Evolutionary conservation across 176 grass and related monocot genomes (phyloP), one percentile per base, ranked within the genome.

Genomic region (Rhynchospora breviuscula): DNA sequence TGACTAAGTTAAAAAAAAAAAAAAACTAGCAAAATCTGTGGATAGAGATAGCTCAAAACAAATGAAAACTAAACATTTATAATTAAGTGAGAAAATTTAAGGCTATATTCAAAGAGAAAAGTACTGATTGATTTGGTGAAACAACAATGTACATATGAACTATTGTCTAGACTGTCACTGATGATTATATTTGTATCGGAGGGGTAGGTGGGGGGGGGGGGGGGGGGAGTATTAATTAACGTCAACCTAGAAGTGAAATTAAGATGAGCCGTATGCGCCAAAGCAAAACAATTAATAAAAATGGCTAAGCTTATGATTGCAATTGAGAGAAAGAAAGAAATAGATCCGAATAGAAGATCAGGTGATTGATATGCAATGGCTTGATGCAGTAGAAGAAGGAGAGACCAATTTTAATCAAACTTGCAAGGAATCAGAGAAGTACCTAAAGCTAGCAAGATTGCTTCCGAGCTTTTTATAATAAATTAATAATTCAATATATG

Each of bases 271-370:
- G 63, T 0, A 13, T 45, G 67, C 1, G 2, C 15, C 67, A 46
- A 70, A 29, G 26, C 0, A 29, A 29, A 29, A 29, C 26, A 29
- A 29, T 29, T 29, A 70, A 67, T 2, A 8, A 70, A 44, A 46
- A 2, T 46, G 11, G 23, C 22, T 22, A 64, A 64, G 23, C 6
- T 19, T 5, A 74, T 74, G 69, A 29, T 74, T n/a, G 33, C 69
- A 74, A 45, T 47, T 21, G 67, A 74, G 26, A 59, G 26, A 85
- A n/a, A 77, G 31, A 86, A 14, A 69, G 35, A 68, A 76, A 81
- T 29, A 29, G 26, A 29, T 29, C 26, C 26, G 26, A 29, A 1
- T 29, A 29, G 26, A 29, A 29, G 26, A n/a, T n/a, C n/a, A 29
- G 26, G 26, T 29, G 26, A 29, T 29, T 29, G 26, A 29, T 29